Percentiles rank a stretch among this genome's conserved stretches.
These are phyloP conservation scores for Proliferodiscus dingleyae DNA, from an alignment of 2,329 filamentous ascomycete genomes.

Conservation along the genomic window DNA sequence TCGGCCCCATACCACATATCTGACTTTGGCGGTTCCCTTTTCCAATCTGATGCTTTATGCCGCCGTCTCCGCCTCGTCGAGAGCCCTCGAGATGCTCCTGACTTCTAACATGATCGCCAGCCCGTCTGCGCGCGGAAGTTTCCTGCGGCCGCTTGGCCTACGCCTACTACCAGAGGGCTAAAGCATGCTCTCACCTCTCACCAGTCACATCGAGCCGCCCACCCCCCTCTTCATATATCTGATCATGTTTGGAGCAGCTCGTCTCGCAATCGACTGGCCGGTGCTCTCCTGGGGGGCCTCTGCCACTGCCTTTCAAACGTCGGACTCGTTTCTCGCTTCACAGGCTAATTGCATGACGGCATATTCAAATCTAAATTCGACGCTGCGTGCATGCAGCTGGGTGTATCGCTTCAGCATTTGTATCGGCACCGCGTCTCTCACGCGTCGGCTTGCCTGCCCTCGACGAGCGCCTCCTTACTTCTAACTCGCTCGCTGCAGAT, in stretches of 20 bases:
- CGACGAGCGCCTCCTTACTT: constrained; percentile 17
- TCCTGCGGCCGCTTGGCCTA: background rate
- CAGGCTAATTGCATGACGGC: constrained; percentile 3
- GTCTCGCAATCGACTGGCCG: constrained; percentile 8
- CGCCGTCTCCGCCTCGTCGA: background rate
- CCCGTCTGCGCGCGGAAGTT: background rate
- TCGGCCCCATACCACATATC: too few species aligned
- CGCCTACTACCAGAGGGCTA: background rate
- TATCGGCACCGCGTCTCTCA: constrained; percentile 13
- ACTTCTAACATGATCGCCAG: background rate
- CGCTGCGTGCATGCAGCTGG: background rate
- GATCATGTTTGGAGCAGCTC: background rate
- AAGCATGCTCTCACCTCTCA: background rate
- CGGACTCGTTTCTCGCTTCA: constrained; percentile 9
- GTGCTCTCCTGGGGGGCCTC: constrained; percentile 3
- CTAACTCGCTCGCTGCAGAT: constrained; percentile 12
- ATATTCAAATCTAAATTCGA: constrained; percentile 8
- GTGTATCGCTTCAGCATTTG: constrained; percentile 15
- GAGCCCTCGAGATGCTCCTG: background rate
- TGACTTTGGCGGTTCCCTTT: too few species aligned
- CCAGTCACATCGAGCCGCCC: constrained; percentile 21
- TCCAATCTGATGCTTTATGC: background rate
- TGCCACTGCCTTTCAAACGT: constrained; percentile 10
- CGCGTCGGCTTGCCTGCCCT: constrained; percentile 10
- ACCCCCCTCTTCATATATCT: constrained; percentile 13